Conservation (phyloP, 208 protist genomes). For the Crithidia brevicula region DNA sequence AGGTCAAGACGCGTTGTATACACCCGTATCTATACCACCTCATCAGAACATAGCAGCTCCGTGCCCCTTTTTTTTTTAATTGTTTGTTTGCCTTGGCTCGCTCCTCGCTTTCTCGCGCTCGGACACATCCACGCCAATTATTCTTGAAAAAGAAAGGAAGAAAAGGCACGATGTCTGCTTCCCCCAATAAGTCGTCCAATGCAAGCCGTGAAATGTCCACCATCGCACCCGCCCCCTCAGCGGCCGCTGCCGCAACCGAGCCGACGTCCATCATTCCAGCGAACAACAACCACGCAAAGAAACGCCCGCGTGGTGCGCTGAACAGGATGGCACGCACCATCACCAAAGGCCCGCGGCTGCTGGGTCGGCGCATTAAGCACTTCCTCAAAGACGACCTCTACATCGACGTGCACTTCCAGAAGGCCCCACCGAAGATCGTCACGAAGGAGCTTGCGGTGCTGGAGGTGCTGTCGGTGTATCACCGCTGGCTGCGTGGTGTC, state of each 20-base stretch:
- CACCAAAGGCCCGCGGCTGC: conserved; percentile 59
- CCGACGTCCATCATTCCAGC: conserved; percentile 11
- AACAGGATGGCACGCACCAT: conserved; percentile 37
- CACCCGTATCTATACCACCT: too few species aligned
- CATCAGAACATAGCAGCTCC: too few species aligned
- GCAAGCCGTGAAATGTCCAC: conserved; percentile 7
- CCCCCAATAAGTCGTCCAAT: background rate
- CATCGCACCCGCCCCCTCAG: background rate
- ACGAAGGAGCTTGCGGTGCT: conserved; percentile 52
- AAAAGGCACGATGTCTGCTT: background rate
- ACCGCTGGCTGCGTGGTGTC: conserved; percentile 75
- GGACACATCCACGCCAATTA: background rate
- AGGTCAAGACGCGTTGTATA: too few species aligned
- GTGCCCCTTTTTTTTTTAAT: background rate
- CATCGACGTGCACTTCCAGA: conserved; percentile 56
- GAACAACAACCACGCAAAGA: conserved; percentile 23
- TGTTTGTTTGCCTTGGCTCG: background rate
- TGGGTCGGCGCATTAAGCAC: conserved; percentile 68
- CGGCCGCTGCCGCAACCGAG: background rate
- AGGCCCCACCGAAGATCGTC: conserved; percentile 47
- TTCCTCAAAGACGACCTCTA: conserved; percentile 72
- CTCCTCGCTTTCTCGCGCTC: too few species aligned
- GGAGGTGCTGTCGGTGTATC: conserved; percentile 68
- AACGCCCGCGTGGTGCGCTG: conserved; percentile 22
- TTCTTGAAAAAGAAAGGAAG: background rate